A percentile compares a stretch with the other conserved stretches of the same genome.
Evolutionary conservation across 2,329 filamentous ascomycete genomes (phyloP).

Genomic region (Coleophoma cylindrospora): DNA sequence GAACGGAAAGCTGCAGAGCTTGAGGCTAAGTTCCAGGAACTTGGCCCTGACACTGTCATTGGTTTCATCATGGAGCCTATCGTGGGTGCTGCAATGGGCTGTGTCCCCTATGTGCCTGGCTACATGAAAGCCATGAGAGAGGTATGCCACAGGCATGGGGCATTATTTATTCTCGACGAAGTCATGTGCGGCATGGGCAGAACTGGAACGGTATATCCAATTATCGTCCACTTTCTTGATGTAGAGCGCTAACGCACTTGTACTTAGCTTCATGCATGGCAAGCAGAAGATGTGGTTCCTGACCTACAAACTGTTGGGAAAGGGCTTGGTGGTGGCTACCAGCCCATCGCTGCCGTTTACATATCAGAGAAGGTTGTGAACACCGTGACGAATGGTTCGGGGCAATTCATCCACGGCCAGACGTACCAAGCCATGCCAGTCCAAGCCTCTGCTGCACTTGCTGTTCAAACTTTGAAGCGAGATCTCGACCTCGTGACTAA

Average conservation of each 20-base stretch:
- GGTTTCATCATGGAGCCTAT: slow-evolving; percentile 65
- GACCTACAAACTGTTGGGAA: slow-evolving; percentile 66
- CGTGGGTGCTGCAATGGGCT: slow-evolving; percentile 65
- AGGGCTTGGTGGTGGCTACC: slow-evolving; percentile 59
- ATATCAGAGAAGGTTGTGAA: slow-evolving; percentile 46
- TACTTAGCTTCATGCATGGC: slow-evolving; percentile 44
- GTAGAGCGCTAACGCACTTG: too few species aligned
- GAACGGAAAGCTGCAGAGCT: slow-evolving; percentile 54
- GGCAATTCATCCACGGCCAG: slow-evolving; percentile 26
- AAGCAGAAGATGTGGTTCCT: slow-evolving; percentile 46
- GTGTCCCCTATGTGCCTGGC: slow-evolving; percentile 58
- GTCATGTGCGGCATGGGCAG: slow-evolving; percentile 57
- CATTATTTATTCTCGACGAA: slow-evolving; percentile 75
- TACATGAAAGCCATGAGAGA: slow-evolving; percentile 65
- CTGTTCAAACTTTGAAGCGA: slow-evolving; percentile 54
- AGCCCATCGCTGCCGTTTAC: slow-evolving; percentile 56
- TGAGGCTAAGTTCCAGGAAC: slow-evolving; percentile 52
- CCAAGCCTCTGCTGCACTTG: slow-evolving; percentile 55
- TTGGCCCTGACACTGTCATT: slow-evolving; percentile 58
- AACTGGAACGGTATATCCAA: slow-evolving; percentile 30
- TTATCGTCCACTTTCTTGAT: too few species aligned
- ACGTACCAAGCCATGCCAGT: slow-evolving; percentile 59
- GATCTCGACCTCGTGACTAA: slow-evolving; percentile 54
- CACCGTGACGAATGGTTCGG: slow-evolving; percentile 20
- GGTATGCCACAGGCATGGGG: slow-evolving; percentile 66